A percentile compares a stretch with the other conserved stretches of the same genome.
Conservation (phyloP, 2,329 filamentous ascomycete species). For the Paraphoma sp. region DNA sequence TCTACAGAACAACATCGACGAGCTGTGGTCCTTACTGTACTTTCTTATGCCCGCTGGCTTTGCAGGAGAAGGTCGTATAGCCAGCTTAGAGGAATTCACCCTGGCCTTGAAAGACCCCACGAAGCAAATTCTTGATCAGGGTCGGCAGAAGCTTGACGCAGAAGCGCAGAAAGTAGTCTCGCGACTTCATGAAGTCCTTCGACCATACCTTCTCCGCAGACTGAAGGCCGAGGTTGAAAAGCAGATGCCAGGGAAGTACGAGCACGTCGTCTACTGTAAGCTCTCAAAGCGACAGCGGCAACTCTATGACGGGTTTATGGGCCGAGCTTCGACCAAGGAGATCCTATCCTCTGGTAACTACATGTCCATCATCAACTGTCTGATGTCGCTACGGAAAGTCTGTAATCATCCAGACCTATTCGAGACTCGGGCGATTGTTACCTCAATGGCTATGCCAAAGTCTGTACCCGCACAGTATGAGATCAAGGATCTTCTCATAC, state of each 20-base stretch:
- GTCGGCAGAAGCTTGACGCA: constrained; percentile 90
- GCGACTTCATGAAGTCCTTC: constrained; percentile 91
- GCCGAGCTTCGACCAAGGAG: constrained; percentile 84
- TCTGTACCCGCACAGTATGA: constrained; percentile 79
- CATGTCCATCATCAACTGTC: constrained; percentile 95
- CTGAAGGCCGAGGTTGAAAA: constrained; percentile 98
- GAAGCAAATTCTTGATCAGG: constrained; percentile 94
- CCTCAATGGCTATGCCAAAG: constrained; percentile 88
- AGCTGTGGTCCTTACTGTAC: constrained; percentile 95
- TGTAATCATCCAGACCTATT: constrained; percentile 99
- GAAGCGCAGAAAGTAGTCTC: constrained; percentile 90
- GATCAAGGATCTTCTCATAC: constrained; percentile 73
- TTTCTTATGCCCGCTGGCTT: constrained; percentile 92
- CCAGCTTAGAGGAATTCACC: constrained; percentile 93
- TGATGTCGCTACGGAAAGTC: constrained; percentile 97
- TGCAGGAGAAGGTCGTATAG: constrained; percentile 86
- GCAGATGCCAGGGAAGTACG: constrained; percentile 98
- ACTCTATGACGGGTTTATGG: constrained; percentile 95
- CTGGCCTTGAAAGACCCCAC: constrained; percentile 96
- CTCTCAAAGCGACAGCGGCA: constrained; percentile 94
- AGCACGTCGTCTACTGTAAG: constrained; percentile 94
- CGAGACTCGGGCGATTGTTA: constrained; percentile 94
- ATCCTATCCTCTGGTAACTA: constrained; percentile 94
- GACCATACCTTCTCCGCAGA: constrained; percentile 88
- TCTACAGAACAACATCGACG: constrained; percentile 94